Conservation (phyloP, 75 land plant genomes). For the Cryptomeria japonica region DNA sequence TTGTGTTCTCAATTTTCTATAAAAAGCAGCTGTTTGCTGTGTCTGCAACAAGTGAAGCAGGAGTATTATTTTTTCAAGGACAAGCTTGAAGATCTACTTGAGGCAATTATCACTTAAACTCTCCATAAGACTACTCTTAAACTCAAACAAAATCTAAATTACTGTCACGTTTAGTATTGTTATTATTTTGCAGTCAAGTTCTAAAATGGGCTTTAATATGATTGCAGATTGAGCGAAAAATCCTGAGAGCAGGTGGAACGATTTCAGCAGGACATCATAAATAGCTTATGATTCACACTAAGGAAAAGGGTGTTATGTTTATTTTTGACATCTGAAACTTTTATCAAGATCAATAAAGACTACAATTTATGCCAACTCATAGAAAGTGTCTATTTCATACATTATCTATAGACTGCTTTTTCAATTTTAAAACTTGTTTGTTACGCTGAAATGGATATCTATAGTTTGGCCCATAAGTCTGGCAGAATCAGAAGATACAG, state of each 20-base stretch:
- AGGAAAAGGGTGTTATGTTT: too few relatives aligned
- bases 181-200: neutral
- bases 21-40: constrained; percentile 49
- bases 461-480: too few relatives aligned
- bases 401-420: too few relatives aligned
- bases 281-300: too few relatives aligned
- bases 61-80: constrained; percentile 68
- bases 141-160: too few relatives aligned
- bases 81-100: constrained; percentile 68
- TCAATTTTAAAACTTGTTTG: too few relatives aligned
- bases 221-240: constrained; percentile 60
- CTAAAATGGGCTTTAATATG: neutral
- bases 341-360: too few relatives aligned
- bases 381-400: too few relatives aligned
- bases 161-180: neutral
- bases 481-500: too few relatives aligned
- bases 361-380: too few relatives aligned
- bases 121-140: neutral
- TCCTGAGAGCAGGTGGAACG: constrained; percentile 58
- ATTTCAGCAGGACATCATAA: constrained; percentile 8
- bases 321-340: too few relatives aligned
- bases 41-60: constrained; percentile 62
- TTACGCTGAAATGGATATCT: too few relatives aligned
- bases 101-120: constrained; percentile 26
- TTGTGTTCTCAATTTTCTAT: neutral